Evolutionary conservation across 2,329 filamentous ascomycete species (phyloP), one percentile per base, ranked within the genome.

Genomic region (Massarina eburnea): DNA sequence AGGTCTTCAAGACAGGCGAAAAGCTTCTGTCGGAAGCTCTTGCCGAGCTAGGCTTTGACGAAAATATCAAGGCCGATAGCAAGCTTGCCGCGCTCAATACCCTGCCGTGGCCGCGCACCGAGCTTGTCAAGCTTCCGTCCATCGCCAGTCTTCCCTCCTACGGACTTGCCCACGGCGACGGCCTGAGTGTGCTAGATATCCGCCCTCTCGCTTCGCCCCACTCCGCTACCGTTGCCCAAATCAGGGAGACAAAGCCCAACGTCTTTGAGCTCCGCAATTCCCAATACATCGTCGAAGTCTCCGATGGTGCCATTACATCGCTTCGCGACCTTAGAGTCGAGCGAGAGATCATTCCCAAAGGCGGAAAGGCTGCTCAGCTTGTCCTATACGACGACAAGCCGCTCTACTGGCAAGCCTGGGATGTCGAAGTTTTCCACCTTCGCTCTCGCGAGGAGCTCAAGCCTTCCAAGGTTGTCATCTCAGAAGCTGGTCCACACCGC

Each of bases 371-470:
- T 19, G 96, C 95, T 57, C 91, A 96, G 66, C 83, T 94, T 40
- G 91, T 97, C 54, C 84, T 97, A 19, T 97, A 95, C 62, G 94
- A 99, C 64, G 94, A 99, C 73, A 96, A 97, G 73, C 91, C 91
- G 18, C 80, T 96, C 19, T 96, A 95, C 75, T 97, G 91, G 91
- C 89, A 96, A 72, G 91, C 91, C 2, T 96, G 92, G 91, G 92
- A 99, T 68, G 92, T 97, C 5, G 94, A 99, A 71, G 91, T 97
- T 21, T 99, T 86, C 74, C 94, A 99, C 62, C 81, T 97, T 20
- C 84, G 95, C 44, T 94, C 91, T 2, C 84, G 91, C 45, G 82
- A 88, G 66, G 88, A 92, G 66, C 78, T 99, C 12, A 66, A 80
- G 5, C 81, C 84, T 15, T 80, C 81, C 51, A 78, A 83, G 55